Percentiles rank a stretch among this genome's conserved stretches.
Conservation (phyloP, 2,329 filamentous ascomycete genomes). For the Thelonectria olida region DNA sequence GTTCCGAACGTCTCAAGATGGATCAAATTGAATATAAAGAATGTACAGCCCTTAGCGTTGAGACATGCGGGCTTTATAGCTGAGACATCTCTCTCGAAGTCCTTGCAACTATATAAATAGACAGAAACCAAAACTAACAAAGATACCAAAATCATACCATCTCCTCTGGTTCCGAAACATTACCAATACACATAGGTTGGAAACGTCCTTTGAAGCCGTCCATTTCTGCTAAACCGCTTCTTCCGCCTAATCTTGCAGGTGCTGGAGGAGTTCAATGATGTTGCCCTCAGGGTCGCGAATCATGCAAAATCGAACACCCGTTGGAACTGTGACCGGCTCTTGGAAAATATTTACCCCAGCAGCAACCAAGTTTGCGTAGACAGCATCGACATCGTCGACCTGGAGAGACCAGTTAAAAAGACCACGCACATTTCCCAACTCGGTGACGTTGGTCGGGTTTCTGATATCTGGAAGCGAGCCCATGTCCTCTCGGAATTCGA, state of each 20-base stretch:
- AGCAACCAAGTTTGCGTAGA: not conserved
- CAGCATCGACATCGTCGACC: not conserved
- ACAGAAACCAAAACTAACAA: too few relatives aligned
- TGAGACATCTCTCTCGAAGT: too few relatives aligned
- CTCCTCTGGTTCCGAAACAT: too few relatives aligned
- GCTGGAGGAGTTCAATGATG: not conserved
- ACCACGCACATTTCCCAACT: not conserved
- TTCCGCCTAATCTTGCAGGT: not conserved
- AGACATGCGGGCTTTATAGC: too few relatives aligned
- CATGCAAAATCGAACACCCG: not conserved
- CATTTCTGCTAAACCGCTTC: not conserved
- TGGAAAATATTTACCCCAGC: not conserved
- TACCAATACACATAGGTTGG: too few relatives aligned
- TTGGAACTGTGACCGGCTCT: not conserved
- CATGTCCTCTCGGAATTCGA: not conserved
- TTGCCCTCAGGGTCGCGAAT: not conserved
- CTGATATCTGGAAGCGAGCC: not conserved
- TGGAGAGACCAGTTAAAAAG: conserved; percentile 2
- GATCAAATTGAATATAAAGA: too few relatives aligned
- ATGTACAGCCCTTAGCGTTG: too few relatives aligned
- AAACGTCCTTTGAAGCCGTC: too few relatives aligned
- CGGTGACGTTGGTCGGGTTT: not conserved
- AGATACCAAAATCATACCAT: too few relatives aligned
- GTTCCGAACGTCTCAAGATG: too few relatives aligned
- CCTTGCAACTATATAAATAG: too few relatives aligned